Evolutionary conservation across 768 basidiomycete species (phyloP).

Genomic region (Mycena haematopus): DNA sequence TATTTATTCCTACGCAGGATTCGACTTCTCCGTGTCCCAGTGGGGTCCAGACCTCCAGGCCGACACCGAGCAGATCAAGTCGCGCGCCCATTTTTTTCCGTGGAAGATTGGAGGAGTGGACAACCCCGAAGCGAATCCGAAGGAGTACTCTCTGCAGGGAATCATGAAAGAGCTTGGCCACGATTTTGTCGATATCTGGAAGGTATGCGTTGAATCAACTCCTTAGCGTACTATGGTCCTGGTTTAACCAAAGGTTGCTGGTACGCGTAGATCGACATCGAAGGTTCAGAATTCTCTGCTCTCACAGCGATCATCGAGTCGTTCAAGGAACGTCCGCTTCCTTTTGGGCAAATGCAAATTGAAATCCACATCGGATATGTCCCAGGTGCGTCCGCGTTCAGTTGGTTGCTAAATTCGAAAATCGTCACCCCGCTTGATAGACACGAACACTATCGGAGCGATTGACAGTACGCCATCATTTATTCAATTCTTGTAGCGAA

Average conservation of each 20-base stretch:
- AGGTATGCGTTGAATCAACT: no score
- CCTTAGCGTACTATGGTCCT: no score
- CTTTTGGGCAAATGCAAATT: slow-evolving; percentile 54
- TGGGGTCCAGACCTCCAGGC: slow-evolving; percentile 41
- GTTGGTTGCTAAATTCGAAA: no score
- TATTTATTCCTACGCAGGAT: slow-evolving; percentile 1
- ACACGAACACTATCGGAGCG: slow-evolving; percentile 43
- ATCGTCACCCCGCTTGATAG: slow-evolving; percentile 21
- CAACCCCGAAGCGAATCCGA: slow-evolving; percentile 41
- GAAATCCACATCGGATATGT: slow-evolving; percentile 47
- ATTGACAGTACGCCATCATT: slow-evolving; percentile 32
- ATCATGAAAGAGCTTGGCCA: slow-evolving; percentile 52
- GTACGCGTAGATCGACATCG: slow-evolving; percentile 52
- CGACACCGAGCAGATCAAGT: slow-evolving; percentile 31
- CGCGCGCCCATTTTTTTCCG: slow-evolving; percentile 51
- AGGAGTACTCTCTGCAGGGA: slow-evolving; percentile 50
- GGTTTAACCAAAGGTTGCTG: slow-evolving; percentile 25
- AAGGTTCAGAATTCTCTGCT: slow-evolving; percentile 55
- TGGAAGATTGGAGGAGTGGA: slow-evolving; percentile 48
- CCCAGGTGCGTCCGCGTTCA: slow-evolving; percentile 25
- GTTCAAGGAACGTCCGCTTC: slow-evolving; percentile 46
- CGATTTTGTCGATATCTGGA: slow-evolving; percentile 15
- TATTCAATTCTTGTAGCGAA: no score
- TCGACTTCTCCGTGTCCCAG: slow-evolving; percentile 23
- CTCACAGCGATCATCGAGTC: slow-evolving; percentile 47